Evolutionary conservation across 2,329 filamentous ascomycete species (phyloP).

Genomic region (Cladosporium sp.): DNA sequence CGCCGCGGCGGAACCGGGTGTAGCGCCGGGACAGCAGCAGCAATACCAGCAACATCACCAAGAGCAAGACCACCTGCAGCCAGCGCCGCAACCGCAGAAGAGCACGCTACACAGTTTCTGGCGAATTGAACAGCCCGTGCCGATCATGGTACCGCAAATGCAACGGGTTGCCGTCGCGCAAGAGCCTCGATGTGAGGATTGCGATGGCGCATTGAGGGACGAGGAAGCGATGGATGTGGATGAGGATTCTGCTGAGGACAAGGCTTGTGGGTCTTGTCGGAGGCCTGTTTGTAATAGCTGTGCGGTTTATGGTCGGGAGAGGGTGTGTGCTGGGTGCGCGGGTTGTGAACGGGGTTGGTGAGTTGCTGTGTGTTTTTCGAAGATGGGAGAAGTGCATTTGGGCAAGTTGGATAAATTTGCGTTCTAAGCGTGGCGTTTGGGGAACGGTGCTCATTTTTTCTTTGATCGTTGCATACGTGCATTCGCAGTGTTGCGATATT

Average conservation of each 20-base stretch:
- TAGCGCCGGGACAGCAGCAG: slow-evolving; percentile 32
- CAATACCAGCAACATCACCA: slow-evolving; percentile 4
- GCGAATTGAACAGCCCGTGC: slow-evolving; percentile 41
- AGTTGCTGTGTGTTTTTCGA: not conserved
- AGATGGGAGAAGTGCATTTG: not conserved
- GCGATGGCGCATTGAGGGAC: slow-evolving; percentile 41
- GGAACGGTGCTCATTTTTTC: not conserved
- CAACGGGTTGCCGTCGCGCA: slow-evolving; percentile 7
- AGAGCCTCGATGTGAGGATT: slow-evolving; percentile 47
- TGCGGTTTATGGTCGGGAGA: slow-evolving; percentile 41
- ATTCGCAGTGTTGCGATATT: not conserved
- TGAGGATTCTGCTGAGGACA: slow-evolving; percentile 33
- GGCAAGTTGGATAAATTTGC: not conserved
- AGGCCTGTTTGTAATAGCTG: slow-evolving; percentile 47
- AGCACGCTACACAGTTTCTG: slow-evolving; percentile 53
- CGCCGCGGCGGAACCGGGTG: slow-evolving; percentile 31
- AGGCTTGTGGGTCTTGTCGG: slow-evolving; percentile 43
- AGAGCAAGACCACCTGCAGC: slow-evolving; percentile 21
- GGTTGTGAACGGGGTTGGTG: slow-evolving; percentile 20
- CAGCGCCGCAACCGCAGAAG: slow-evolving; percentile 37
- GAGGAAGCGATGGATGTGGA: slow-evolving; percentile 43
- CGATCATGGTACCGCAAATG: slow-evolving; percentile 21
- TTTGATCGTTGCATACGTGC: not conserved
- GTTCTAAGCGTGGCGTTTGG: not conserved
- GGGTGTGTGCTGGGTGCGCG: slow-evolving; percentile 48